Conservation (phyloP, 1,284 basidiomycete genomes). For the Moesziomyces parantarcticus region DNA sequence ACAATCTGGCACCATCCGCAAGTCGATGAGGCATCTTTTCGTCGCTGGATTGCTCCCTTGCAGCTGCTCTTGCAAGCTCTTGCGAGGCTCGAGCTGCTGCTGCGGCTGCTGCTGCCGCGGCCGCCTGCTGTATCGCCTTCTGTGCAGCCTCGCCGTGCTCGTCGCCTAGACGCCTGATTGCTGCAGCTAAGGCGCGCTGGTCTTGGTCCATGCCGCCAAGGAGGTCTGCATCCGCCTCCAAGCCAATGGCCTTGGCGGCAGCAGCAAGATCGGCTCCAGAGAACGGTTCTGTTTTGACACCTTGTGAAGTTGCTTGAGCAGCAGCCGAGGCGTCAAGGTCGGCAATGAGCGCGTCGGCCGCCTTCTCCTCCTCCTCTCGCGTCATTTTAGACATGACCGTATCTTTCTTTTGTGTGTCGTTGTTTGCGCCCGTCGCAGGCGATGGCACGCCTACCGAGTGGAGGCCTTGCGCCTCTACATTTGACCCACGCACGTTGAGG, state of each 20-base stretch:
- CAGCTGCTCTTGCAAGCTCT: conserved; percentile 39
- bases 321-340: conserved; percentile 16
- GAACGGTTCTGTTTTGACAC: conserved; percentile 15
- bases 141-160: conserved; percentile 38
- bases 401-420: conserved; percentile 2
- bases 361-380: conserved; percentile 40
- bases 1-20: conserved; percentile 5
- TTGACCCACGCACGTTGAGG: conserved; percentile 12
- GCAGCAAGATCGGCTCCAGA: conserved; percentile 45
- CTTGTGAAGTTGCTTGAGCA: neutral
- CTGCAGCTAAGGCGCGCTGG: conserved; percentile 50
- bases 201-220: conserved; percentile 45
- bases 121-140: conserved; percentile 48
- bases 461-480: conserved; percentile 2
- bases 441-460: neutral
- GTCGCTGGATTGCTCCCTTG: conserved; percentile 13
- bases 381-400: conserved; percentile 14
- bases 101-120: conserved; percentile 26
- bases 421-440: neutral
- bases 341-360: conserved; percentile 35
- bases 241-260: conserved; percentile 51
- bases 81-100: conserved; percentile 40
- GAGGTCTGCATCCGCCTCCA: conserved; percentile 48
- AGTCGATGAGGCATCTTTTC: neutral
- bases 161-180: conserved; percentile 47